Conservation (phyloP, 2,329 filamentous ascomycete genomes). For the Aspergillus thermomutatus region DNA sequence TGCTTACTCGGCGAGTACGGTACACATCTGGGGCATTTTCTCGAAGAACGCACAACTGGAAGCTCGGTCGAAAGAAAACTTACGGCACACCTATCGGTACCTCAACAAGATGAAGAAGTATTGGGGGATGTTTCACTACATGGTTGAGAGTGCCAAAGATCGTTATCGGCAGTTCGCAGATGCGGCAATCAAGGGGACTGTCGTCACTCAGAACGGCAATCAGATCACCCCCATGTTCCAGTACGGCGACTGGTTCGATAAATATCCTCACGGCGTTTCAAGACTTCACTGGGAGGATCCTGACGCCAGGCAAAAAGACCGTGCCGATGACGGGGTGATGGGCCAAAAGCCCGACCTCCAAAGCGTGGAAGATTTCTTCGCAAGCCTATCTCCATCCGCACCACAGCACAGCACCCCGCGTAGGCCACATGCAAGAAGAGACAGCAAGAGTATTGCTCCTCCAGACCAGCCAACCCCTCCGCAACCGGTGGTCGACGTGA, state of each 20-base stretch:
- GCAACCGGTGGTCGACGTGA: slow-evolving; percentile 26
- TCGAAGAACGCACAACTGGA: slow-evolving; percentile 77
- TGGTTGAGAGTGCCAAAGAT: slow-evolving; percentile 87
- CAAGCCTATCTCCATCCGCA: slow-evolving; percentile 64
- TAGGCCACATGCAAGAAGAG: slow-evolving; percentile 34
- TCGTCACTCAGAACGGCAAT: slow-evolving; percentile 32
- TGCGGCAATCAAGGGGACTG: slow-evolving; percentile 65
- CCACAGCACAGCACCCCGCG: slow-evolving; percentile 46
- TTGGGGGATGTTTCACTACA: slow-evolving; percentile 98
- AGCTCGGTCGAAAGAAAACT: slow-evolving; percentile 73
- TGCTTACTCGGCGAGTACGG: slow-evolving; percentile 86
- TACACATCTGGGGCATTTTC: slow-evolving; percentile 92
- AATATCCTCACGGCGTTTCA: slow-evolving; percentile 88
- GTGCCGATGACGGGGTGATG: slow-evolving; percentile 80
- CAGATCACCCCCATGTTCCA: slow-evolving; percentile 72
- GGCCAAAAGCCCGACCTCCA: slow-evolving; percentile 88
- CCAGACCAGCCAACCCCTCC: slow-evolving; percentile 26
- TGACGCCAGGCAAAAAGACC: slow-evolving; percentile 66
- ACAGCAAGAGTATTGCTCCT: slow-evolving; percentile 22
- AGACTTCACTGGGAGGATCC: slow-evolving; percentile 80
- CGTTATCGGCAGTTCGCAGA: slow-evolving; percentile 84
- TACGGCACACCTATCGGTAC: slow-evolving; percentile 85
- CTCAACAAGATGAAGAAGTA: slow-evolving; percentile 93
- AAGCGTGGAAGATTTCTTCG: slow-evolving; percentile 92
- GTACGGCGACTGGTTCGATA: slow-evolving; percentile 96